A percentile compares a stretch with the other conserved stretches of the same genome.
These are phyloP conservation scores for Zangia roseola DNA, from an alignment of 768 basidiomycete genomes.

Conservation along the genomic window DNA sequence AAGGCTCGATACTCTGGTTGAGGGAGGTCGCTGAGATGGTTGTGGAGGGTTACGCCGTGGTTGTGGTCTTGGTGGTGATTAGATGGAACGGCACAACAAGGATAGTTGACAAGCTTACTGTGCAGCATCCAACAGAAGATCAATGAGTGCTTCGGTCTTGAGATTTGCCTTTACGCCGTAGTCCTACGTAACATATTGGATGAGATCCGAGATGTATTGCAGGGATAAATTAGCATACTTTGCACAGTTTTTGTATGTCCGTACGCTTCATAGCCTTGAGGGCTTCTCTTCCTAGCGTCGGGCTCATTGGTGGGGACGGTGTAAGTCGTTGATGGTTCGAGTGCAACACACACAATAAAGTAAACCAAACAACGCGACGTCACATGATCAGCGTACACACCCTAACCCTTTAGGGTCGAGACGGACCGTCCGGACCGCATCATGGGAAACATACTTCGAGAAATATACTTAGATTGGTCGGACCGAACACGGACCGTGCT, in stretches of 20 bases:
- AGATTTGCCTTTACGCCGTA: slow-evolving; percentile 81
- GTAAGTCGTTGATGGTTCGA: slow-evolving; percentile 41
- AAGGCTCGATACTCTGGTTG: slow-evolving; percentile 34
- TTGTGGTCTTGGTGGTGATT: slow-evolving; percentile 27
- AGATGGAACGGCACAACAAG: slow-evolving; percentile 38
- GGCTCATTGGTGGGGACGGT: slow-evolving; percentile 35
- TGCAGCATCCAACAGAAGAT: slow-evolving; percentile 60
- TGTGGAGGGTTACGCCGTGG: slow-evolving; percentile 21
- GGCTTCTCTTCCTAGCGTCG: slow-evolving; percentile 41
- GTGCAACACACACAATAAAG: slow-evolving; percentile 44
- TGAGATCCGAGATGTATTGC: slow-evolving; percentile 12
- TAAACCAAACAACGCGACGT: slow-evolving; percentile 51
- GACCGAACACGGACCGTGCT: too few species aligned
- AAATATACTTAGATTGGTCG: too few species aligned
- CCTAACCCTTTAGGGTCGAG: too few species aligned
- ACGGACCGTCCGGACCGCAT: too few species aligned
- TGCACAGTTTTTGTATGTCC: slow-evolving; percentile 60
- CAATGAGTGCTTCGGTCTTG: slow-evolving; percentile 77
- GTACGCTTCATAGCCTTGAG: slow-evolving; percentile 53
- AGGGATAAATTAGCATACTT: slow-evolving; percentile 41
- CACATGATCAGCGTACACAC: slow-evolving; percentile 33
- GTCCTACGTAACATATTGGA: slow-evolving; percentile 45
- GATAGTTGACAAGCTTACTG: slow-evolving; percentile 34
- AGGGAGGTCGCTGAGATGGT: slow-evolving; percentile 28
- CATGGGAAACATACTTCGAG: too few species aligned